Evolutionary conservation across 345 rosid species (phyloP).

Genomic region (Eucalyptus guilfoylei): DNA sequence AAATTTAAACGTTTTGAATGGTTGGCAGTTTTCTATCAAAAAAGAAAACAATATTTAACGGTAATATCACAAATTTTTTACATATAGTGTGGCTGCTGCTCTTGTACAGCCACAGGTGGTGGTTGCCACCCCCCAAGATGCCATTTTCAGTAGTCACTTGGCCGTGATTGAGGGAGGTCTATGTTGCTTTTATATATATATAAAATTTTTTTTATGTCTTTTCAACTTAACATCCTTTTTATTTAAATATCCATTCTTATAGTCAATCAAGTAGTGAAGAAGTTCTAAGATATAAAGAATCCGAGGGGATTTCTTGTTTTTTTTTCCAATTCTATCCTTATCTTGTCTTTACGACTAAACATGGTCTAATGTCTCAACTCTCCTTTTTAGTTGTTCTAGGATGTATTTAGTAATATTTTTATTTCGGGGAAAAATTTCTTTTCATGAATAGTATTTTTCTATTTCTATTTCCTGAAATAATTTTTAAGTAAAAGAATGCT

Average conservation of each 20-base stretch:
- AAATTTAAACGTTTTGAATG: background rate
- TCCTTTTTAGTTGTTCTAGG: background rate
- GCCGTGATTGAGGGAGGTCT: background rate
- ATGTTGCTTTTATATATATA: too few relatives aligned
- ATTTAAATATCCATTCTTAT: background rate
- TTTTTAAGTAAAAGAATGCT: too few relatives aligned
- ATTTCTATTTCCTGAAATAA: accelerated
- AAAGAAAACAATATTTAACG: too few relatives aligned
- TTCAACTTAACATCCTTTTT: too few relatives aligned
- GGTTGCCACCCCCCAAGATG: background rate
- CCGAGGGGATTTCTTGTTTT: background rate
- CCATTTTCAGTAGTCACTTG: background rate
- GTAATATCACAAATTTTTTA: background rate
- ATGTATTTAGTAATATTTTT: too few relatives aligned
- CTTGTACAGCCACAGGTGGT: background rate
- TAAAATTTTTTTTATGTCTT: background rate
- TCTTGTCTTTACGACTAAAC: background rate
- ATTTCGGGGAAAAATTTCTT: too few relatives aligned
- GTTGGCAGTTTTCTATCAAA: too few relatives aligned
- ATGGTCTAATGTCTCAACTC: background rate
- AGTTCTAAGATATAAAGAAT: background rate
- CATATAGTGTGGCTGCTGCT: background rate
- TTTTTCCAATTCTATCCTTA: background rate
- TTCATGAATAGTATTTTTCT: too few relatives aligned
- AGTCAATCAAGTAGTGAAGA: background rate